phyloP scores from a whole-genome alignment of 257 asterid genomes.

The Solanum medicagineum region DNA sequence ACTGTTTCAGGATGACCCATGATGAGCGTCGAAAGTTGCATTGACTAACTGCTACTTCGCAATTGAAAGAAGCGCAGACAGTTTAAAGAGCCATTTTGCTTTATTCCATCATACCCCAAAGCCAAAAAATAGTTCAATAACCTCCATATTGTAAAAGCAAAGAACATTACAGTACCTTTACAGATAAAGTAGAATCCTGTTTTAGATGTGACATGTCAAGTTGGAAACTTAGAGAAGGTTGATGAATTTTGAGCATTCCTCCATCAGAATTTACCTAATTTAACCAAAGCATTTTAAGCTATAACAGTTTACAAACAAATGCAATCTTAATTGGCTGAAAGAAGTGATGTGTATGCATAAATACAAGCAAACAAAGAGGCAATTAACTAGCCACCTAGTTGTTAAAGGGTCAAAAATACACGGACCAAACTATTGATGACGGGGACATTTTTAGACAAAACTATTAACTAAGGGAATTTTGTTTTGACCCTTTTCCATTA shows the following conservation, averaged over 20 bases:
- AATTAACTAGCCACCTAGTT: background rate
- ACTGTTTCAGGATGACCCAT: too few relatives aligned
- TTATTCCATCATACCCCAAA: too few relatives aligned
- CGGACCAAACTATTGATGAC: too few relatives aligned
- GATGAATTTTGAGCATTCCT: conserved; percentile 26
- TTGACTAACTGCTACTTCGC: too few relatives aligned
- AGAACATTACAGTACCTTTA: conserved; percentile 44
- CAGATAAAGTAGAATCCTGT: conserved; percentile 34
- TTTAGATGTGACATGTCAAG: conserved; percentile 46
- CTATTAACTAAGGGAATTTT: background rate
- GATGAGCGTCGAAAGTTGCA: too few relatives aligned
- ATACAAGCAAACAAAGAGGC: background rate
- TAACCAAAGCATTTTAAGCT: background rate
- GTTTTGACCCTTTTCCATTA: background rate
- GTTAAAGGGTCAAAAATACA: background rate
- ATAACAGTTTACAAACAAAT: background rate
- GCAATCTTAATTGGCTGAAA: background rate
- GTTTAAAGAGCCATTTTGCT: too few relatives aligned
- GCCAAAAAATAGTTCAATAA: too few relatives aligned
- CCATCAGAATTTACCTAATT: conserved; percentile 32
- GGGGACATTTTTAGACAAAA: too few relatives aligned
- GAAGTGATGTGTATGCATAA: background rate
- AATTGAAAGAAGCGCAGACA: too few relatives aligned
- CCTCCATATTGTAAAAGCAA: background rate
- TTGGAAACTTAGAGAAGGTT: conserved; percentile 50